phyloP scores from a whole-genome alignment of 495 filamentous ascomycete genomes.

The Hyaloscypha finlandica region DNA sequence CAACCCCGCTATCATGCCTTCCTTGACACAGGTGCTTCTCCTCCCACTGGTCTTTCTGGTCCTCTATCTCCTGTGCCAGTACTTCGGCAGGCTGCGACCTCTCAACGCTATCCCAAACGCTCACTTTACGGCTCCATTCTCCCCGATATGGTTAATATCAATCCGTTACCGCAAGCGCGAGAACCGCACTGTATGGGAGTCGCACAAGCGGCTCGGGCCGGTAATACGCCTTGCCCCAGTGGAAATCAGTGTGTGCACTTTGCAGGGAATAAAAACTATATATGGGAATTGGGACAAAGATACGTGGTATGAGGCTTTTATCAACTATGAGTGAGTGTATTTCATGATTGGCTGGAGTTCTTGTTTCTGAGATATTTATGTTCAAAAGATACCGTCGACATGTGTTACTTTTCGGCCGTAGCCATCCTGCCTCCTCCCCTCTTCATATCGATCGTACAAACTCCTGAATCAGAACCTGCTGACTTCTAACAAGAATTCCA shows the following conservation, averaged over 20 bases:
- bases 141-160: conserved; percentile 57
- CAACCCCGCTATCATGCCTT: conserved; percentile 9
- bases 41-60: not conserved
- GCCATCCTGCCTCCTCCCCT: not conserved
- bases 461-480: not conserved
- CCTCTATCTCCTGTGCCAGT: conserved; percentile 1
- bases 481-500: not conserved
- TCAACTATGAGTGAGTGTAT: conserved; percentile 19
- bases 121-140: conserved; percentile 59
- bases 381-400: not conserved
- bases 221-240: conserved; percentile 52
- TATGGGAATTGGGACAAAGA: conserved; percentile 24
- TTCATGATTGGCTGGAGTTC: not conserved
- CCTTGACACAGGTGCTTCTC: not conserved
- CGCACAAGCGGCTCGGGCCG: conserved; percentile 57
- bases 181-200: conserved; percentile 44
- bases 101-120: conserved; percentile 58
- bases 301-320: conserved; percentile 15
- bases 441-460: not conserved
- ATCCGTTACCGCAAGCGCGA: conserved; percentile 12
- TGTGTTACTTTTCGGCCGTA: not conserved
- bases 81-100: conserved; percentile 2
- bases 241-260: conserved; percentile 21
- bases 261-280: conserved; percentile 18
- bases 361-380: too few relatives aligned